Evolutionary conservation across 2,329 filamentous ascomycete genomes (phyloP), one percentile per base, ranked within the genome.

Genomic region (Pseudogymnoascus sp.): DNA sequence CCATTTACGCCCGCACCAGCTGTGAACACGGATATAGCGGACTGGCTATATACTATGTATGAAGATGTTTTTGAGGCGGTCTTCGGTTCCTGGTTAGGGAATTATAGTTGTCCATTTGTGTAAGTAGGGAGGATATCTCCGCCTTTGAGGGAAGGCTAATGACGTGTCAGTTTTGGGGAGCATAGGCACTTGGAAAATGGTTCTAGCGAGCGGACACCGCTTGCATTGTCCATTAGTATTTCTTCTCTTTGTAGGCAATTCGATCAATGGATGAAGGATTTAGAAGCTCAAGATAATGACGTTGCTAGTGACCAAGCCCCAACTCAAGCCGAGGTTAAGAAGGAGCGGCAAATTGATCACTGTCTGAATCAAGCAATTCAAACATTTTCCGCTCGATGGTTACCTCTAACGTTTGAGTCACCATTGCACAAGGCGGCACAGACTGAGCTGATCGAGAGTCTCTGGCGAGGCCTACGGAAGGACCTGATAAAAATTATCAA

Each of bases 51-150:
- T 41, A 41, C 39, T 41, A 41, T 41, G 39, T 41, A 41, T 41
- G 39, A 41, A 41, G 39, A 62, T 39, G 62, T 54, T 23, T 79
- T 78, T 39, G 76, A 78, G 60, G 70, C 73, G 2, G 71, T 78
- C 0, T 78, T 79, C 67, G 77, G 77, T 1, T 78, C 75, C 0
- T 79, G 76, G 76, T 73, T 79, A 69, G 76, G 77, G 0, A 73
- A 73, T 64, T 75, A 78, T 60, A 75, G 77, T 62, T 78, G 76
- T 65, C 77, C 77, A 13, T 78, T 79, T 60, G 65, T 76, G 76
- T 79, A 69, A 16, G 76, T 69, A 34, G 45, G 43, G 19, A 43
- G 43, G 43, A 60, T 28, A 39, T 19, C 39, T 41, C 39, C n/a
- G 16, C n/a, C 39, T 41, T 41, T 41, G n/a, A 41, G 39, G 16